These are phyloP conservation scores for Tephrocybe rancida DNA, from an alignment of 768 basidiomycete genomes.

Conservation along the genomic window DNA sequence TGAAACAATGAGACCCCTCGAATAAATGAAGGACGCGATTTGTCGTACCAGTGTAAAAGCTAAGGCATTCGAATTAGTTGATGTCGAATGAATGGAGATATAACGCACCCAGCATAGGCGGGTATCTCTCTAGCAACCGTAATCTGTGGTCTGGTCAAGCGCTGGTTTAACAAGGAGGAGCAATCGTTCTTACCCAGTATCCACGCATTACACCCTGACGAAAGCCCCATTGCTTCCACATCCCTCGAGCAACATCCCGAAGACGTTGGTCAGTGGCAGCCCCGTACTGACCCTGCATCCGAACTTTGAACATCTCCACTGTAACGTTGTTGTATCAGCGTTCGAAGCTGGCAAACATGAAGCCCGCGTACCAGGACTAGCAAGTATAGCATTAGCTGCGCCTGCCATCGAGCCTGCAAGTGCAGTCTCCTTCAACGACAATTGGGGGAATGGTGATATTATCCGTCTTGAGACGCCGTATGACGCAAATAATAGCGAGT, in stretches of 20 bases:
- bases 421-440: constrained; percentile 79
- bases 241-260: constrained; percentile 69
- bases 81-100: neutral
- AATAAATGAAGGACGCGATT: neutral
- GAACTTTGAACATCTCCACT: constrained; percentile 99
- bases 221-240: constrained; percentile 89
- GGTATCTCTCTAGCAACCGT: constrained; percentile 94
- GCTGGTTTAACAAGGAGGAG: neutral
- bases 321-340: neutral
- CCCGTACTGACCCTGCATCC: constrained; percentile 97
- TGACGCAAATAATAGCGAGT: constrained; percentile 91
- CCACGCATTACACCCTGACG: constrained; percentile 92
- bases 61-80: constrained; percentile 23
- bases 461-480: constrained; percentile 82
- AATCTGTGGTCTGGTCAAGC: constrained; percentile 48
- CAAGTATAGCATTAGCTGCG: constrained; percentile 85
- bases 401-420: constrained; percentile 92
- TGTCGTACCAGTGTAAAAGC: constrained; percentile 67
- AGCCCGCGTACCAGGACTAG: constrained; percentile 73
- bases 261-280: constrained; percentile 77
- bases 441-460: constrained; percentile 86
- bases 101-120: constrained; percentile 84
- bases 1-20: neutral
- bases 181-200: constrained; percentile 72
- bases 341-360: neutral